A percentile compares a stretch with the other conserved stretches of the same genome.
These are phyloP conservation scores for Solanum chaucha DNA, from an alignment of 257 asterid species.

Conservation along the genomic window DNA sequence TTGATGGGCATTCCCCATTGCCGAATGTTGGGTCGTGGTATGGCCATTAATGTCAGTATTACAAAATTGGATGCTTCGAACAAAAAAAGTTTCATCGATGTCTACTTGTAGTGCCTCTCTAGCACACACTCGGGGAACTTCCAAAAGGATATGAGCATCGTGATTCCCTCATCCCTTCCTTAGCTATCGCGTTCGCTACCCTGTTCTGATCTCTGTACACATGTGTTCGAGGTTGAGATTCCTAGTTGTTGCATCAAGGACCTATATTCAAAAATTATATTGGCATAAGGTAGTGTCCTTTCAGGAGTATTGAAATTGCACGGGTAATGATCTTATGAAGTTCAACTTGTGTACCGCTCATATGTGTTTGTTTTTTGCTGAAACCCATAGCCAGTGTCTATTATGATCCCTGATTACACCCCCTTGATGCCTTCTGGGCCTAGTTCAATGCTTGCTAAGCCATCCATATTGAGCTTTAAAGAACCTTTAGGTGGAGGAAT, in stretches of 20 bases:
- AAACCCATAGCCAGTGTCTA: background rate
- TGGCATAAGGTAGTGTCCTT: background rate
- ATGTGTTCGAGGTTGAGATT: background rate
- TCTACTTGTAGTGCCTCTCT: background rate
- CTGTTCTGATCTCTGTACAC: background rate
- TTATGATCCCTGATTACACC: background rate
- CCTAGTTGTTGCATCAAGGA: background rate
- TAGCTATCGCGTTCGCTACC: background rate
- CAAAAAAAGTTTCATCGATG: background rate
- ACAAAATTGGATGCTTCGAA: background rate
- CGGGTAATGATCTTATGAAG: background rate
- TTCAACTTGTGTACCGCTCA: background rate
- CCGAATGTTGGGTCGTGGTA: background rate
- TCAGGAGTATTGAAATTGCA: background rate
- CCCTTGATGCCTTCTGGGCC: background rate
- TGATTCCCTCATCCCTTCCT: background rate
- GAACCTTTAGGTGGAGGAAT: background rate
- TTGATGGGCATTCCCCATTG: background rate
- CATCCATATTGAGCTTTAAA: background rate
- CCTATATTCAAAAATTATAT: no score
- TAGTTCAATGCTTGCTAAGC: background rate
- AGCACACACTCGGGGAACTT: background rate
- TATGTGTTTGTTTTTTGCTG: background rate
- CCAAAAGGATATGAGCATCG: background rate
- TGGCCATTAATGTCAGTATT: background rate